Evolutionary conservation across 768 basidiomycete species (phyloP).

Genomic region (Tylopilus rubrobrunneus): DNA sequence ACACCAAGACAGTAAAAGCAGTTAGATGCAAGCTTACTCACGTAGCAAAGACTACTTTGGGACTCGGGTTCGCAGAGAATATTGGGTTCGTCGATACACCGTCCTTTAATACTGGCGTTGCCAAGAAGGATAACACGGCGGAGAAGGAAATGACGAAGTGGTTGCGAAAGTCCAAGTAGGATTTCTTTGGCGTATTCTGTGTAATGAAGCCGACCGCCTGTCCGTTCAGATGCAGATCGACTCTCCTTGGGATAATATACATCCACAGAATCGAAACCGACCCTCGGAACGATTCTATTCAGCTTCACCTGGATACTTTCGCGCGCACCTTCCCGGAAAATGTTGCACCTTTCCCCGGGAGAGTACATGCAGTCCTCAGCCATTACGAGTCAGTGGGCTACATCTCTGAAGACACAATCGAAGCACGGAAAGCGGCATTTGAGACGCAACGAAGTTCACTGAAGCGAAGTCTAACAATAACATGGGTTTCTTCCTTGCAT

Average conservation of each 20-base stretch:
- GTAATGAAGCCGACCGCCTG: neutral
- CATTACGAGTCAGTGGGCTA: neutral
- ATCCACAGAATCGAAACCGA: constrained; percentile 9
- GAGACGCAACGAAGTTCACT: neutral
- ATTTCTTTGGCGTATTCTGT: neutral
- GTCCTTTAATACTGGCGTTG: constrained; percentile 7
- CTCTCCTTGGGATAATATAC: constrained; percentile 12
- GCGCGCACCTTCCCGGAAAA: neutral
- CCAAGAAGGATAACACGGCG: neutral
- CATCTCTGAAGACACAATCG: rapidly evolving
- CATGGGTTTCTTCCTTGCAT: constrained; percentile 3
- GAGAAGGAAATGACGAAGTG: constrained; percentile 2
- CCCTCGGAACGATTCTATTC: neutral
- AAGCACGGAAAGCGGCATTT: neutral
- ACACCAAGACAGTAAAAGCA: constrained; percentile 2
- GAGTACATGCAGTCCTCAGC: constrained; percentile 7
- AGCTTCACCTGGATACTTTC: constrained; percentile 4
- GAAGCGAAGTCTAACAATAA: neutral
- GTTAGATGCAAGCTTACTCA: constrained; percentile 8
- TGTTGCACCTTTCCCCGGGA: neutral
- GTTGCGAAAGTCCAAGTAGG: constrained; percentile 6
- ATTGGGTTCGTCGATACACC: constrained; percentile 25
- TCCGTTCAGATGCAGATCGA: constrained; percentile 8
- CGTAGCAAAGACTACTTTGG: neutral
- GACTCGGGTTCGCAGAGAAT: neutral